Evolutionary conservation across 371 early-diverging fungal genomes (phyloP).

Genomic region (Parasitella parasitica): DNA sequence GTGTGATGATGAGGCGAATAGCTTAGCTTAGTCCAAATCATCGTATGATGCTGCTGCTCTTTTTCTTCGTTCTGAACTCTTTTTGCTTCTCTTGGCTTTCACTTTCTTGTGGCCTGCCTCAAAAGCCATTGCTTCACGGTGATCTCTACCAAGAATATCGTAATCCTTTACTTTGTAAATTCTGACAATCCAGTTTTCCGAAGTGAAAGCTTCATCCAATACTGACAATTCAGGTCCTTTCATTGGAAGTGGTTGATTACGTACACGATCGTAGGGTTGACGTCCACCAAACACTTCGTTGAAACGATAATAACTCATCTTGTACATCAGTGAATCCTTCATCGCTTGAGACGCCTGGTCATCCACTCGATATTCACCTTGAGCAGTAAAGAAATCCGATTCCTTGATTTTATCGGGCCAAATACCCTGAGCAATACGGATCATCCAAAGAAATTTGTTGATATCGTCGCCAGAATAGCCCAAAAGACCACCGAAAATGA

Average conservation of each 20-base stretch:
- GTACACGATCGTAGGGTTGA: conserved; percentile 83
- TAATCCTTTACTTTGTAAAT: conserved; percentile 94
- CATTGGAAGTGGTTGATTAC: conserved; percentile 73
- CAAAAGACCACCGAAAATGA: conserved; percentile 94
- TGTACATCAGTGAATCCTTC: conserved; percentile 93
- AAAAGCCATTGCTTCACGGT: conserved; percentile 69
- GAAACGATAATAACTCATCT: conserved; percentile 95
- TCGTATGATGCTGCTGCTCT: conserved; percentile 33
- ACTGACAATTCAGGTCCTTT: conserved; percentile 80
- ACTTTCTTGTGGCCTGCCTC: conserved; percentile 56
- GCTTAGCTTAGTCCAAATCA: conserved; percentile 22
- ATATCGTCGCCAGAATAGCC: conserved; percentile 99
- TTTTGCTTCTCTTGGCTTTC: conserved; percentile 36
- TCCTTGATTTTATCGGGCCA: conserved; percentile 94
- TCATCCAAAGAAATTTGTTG: conserved; percentile 99
- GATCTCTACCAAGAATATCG: conserved; percentile 86
- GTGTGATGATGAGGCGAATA: neutral
- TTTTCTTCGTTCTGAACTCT: conserved; percentile 47
- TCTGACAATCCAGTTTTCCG: conserved; percentile 94
- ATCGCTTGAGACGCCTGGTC: conserved; percentile 88
- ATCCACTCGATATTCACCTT: conserved; percentile 94
- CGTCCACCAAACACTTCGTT: conserved; percentile 81
- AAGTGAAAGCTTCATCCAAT: conserved; percentile 91
- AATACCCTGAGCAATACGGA: conserved; percentile 95
- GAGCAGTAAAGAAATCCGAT: conserved; percentile 79